Evolutionary conservation across 176 grass and related monocot species (phyloP).

Genomic region (Panicum miliaceum): DNA sequence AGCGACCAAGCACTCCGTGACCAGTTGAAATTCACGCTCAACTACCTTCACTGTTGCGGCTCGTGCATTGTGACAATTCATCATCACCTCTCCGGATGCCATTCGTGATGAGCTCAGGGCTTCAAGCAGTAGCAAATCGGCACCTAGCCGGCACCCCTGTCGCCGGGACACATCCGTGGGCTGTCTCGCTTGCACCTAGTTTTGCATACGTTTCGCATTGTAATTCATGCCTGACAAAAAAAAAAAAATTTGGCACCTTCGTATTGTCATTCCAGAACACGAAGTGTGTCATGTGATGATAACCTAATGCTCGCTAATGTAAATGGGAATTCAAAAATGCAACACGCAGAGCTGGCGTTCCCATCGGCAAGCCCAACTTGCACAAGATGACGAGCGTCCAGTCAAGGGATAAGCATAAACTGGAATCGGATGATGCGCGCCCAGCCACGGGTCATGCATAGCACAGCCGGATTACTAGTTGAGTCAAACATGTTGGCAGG

Average conservation of each 20-base stretch:
- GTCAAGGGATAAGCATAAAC: not conserved
- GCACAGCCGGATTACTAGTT: not conserved
- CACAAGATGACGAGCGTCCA: not conserved
- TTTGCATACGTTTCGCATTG: not conserved
- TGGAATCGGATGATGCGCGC: not conserved
- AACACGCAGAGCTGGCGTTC: conserved; percentile 1
- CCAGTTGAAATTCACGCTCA: not conserved
- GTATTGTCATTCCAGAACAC: not conserved
- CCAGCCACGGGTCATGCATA: not conserved
- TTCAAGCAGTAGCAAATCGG: not conserved
- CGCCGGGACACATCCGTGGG: not conserved
- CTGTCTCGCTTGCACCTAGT: not conserved
- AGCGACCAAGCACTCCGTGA: not conserved
- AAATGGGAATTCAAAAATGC: no score
- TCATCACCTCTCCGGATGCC: not conserved
- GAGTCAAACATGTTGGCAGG: no score
- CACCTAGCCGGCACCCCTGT: not conserved
- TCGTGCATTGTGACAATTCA: not conserved
- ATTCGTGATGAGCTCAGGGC: no score
- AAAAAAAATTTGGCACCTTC: no score
- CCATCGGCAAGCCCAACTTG: not conserved
- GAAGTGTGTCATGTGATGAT: not conserved
- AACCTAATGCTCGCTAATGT: not conserved
- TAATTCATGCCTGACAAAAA: no score
- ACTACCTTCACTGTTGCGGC: not conserved